Percentiles rank a stretch among this genome's conserved stretches.
phyloP scores from a whole-genome alignment of 345 rosid species.

The Hibiscus syriacus region DNA sequence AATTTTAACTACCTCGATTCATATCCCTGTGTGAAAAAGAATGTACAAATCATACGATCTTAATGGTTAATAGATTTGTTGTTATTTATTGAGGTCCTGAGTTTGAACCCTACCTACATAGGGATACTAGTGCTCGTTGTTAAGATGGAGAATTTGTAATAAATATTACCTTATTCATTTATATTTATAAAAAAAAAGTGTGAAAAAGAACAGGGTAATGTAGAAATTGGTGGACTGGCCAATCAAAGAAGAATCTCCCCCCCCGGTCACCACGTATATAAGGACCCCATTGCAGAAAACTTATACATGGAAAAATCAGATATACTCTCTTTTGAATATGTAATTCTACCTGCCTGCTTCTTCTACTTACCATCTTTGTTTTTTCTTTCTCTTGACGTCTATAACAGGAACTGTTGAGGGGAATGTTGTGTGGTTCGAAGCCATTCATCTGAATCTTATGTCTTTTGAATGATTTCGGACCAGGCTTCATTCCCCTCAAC shows the following conservation, averaged over 20 bases:
- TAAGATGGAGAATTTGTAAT: no score
- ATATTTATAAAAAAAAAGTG: no score
- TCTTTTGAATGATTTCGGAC: constrained; percentile 61
- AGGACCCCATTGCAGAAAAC: constrained; percentile 19
- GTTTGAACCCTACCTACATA: no score
- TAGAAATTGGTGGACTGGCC: constrained; percentile 37
- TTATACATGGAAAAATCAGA: constrained; percentile 29
- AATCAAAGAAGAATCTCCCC: constrained; percentile 5
- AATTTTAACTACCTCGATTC: no score
- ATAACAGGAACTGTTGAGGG: constrained; percentile 46
- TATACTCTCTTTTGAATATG: background rate
- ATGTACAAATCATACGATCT: no score
- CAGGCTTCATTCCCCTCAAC: constrained; percentile 98
- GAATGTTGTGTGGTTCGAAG: constrained; percentile 83
- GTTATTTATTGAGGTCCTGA: no score
- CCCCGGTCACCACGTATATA: constrained; percentile 16
- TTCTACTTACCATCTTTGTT: background rate
- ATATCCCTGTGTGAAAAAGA: no score
- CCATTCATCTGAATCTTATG: constrained; percentile 25
- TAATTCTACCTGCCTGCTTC: background rate
- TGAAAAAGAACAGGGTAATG: constrained; percentile 26
- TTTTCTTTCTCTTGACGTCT: background rate
- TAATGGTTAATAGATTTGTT: no score
- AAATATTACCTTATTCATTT: no score
- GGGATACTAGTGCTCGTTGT: no score